Evolutionary conservation across 805 yeast species (phyloP), one percentile per base, ranked within the genome.

Genomic region (Teunomyces funiuensis): DNA sequence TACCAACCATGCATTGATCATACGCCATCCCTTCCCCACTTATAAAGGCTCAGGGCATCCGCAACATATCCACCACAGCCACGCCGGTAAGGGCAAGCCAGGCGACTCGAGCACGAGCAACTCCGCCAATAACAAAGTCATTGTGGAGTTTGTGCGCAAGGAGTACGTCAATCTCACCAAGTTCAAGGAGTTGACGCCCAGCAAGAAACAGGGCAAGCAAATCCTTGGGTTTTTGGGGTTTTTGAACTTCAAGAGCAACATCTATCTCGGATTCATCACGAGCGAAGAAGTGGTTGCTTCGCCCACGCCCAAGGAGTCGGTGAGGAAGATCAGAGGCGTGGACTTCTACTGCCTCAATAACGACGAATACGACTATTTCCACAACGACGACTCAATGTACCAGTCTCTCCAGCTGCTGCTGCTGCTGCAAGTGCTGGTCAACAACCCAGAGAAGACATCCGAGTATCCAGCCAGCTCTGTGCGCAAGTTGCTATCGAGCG

Each of bases 331-430:
- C 5, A 65, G 73, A n/a, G 80, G 75, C 17, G 85, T 83, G 1
- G 81, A 79, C 41, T 83, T 84, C 55, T 75, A 76, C 44, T 83
- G 90, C 51, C 65, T 85, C 31, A 79, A 77, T 44, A 76, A 74
- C 36, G 80, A 76, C 36, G 71, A 66, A 26, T 80, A 61, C 53
- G 91, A 84, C 55, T 51, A 61, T 30, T 48, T 57, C 47, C 19
- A 31, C 19, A 17, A 18, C 20, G 38, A 30, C 28, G 26, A 31
- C n/a, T 31, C 34, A 8, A 9, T 31, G 3, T 31, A 31, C 22
- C 34, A 31, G 25, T 14, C 18, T 11, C 23, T 18, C 34, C 34
- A 31, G 25, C 34, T 31, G 34, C 23, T 19, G 17, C 23, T 19
- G 17, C 34, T 31, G 34, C 34, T 31, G 34, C 34, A n/a, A 19